Evolutionary conservation across 176 grass and related monocot genomes (phyloP).

Genomic region (Triticum monococcum): DNA sequence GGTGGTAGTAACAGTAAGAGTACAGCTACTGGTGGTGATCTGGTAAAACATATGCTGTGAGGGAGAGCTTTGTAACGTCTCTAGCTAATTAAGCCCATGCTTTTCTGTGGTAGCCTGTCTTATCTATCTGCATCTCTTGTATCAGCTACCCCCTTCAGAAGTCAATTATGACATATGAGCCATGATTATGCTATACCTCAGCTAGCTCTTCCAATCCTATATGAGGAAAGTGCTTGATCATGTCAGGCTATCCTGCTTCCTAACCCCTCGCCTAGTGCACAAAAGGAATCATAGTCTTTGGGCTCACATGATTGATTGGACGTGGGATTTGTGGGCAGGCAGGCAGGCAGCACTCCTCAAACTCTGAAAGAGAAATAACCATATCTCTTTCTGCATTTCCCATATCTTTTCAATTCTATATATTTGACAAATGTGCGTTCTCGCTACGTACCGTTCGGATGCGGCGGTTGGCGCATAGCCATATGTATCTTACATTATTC

Average conservation of each 20-base stretch:
- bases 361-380: constrained; percentile 26
- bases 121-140: background rate
- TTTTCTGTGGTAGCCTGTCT: background rate
- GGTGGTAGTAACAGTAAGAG: background rate
- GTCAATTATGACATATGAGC: constrained; percentile 18
- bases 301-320: constrained; percentile 28
- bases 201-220: constrained; percentile 18
- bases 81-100: constrained; percentile 32
- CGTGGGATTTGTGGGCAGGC: background rate
- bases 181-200: background rate
- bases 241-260: background rate
- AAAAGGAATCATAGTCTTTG: constrained; percentile 6
- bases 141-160: constrained; percentile 1
- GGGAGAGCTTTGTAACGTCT: constrained; percentile 45
- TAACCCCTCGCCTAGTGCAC: background rate
- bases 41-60: constrained; percentile 20
- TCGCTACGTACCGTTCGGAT: constrained; percentile 15
- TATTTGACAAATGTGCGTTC: constrained; percentile 17
- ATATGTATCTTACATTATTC: constrained; percentile 12
- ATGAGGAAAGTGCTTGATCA: background rate
- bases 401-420: background rate
- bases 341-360: constrained; percentile 37
- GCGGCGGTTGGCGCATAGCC: background rate
- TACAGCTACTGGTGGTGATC: background rate
- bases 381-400: constrained; percentile 1